Percentiles rank a stretch among this genome's conserved stretches.
phyloP scores from a whole-genome alignment of 192 early-diverging fungal species.

The Lobosporangium transversale region DNA sequence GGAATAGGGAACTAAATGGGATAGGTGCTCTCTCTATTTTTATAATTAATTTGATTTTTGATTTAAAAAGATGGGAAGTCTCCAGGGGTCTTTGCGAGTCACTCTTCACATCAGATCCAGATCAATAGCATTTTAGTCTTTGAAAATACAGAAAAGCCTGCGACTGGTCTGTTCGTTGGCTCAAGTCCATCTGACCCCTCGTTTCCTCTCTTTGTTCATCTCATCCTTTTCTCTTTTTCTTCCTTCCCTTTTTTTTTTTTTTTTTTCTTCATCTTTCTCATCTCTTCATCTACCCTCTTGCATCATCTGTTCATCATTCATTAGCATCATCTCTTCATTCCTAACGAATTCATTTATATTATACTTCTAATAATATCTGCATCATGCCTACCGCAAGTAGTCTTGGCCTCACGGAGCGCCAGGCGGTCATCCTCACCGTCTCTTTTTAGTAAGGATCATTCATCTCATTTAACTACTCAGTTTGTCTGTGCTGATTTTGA shows the following conservation, averaged over 20 bases:
- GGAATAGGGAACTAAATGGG: too few species aligned
- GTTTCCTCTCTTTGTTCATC: neutral
- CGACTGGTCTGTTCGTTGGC: too few species aligned
- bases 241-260: neutral
- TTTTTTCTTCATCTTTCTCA: neutral
- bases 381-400: slow-evolving; percentile 4
- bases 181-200: slow-evolving; percentile 3
- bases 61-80: too few species aligned
- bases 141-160: too few species aligned
- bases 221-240: neutral
- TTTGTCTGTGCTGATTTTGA: too few species aligned
- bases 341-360: neutral
- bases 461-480: neutral
- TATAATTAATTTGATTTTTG: too few species aligned
- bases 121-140: too few species aligned
- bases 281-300: slow-evolving; percentile 4
- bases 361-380: too few species aligned
- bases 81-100: too few species aligned
- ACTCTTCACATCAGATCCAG: too few species aligned
- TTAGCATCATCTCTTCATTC: neutral
- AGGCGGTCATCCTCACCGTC: slow-evolving; percentile 43
- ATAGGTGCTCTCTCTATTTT: too few species aligned
- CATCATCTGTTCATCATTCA: neutral
- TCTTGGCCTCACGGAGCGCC: slow-evolving; percentile 37
- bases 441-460: slow-evolving; percentile 37